Evolutionary conservation across 202 grass and related monocot genomes (phyloP).

Genomic region (Brachypodium distachyon): DNA sequence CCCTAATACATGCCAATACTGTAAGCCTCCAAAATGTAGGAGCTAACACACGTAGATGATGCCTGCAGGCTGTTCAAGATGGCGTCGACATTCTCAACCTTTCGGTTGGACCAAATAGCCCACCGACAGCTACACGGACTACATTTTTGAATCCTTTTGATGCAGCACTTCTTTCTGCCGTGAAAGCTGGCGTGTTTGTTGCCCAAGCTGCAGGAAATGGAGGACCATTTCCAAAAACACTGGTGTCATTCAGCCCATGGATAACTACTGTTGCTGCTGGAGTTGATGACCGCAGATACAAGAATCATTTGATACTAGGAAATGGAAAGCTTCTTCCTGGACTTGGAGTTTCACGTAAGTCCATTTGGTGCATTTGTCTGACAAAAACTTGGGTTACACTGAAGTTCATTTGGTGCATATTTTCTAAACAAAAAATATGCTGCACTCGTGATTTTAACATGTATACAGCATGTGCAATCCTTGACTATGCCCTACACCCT

Average conservation of each 20-base stretch:
- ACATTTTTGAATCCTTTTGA: conserved; percentile 99
- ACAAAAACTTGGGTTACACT: too few species aligned
- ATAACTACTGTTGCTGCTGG: conserved; percentile 95
- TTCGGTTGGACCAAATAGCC: conserved; percentile 97
- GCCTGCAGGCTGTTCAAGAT: conserved; percentile 88
- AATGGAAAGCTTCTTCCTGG: conserved; percentile 80
- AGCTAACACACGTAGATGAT: neutral
- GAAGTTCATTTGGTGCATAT: neutral
- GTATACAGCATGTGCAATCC: neutral
- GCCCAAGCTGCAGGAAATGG: conserved; percentile 96
- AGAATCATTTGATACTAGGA: conserved; percentile 87
- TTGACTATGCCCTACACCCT: neutral
- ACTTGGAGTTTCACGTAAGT: conserved; percentile 97
- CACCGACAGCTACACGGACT: conserved; percentile 74
- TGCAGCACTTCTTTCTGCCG: conserved; percentile 91
- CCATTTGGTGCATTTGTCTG: too few species aligned
- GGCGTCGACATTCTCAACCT: conserved; percentile 97
- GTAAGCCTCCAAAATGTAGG: neutral
- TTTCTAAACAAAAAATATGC: neutral
- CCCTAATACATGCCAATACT: neutral
- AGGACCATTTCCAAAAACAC: conserved; percentile 95
- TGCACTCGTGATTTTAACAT: neutral
- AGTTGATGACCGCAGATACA: conserved; percentile 98
- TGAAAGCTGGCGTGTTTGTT: conserved; percentile 98
- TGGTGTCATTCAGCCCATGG: conserved; percentile 98